Conservation (phyloP, 164 flowering plant genomes). For the Warburgia ugandensis region DNA sequence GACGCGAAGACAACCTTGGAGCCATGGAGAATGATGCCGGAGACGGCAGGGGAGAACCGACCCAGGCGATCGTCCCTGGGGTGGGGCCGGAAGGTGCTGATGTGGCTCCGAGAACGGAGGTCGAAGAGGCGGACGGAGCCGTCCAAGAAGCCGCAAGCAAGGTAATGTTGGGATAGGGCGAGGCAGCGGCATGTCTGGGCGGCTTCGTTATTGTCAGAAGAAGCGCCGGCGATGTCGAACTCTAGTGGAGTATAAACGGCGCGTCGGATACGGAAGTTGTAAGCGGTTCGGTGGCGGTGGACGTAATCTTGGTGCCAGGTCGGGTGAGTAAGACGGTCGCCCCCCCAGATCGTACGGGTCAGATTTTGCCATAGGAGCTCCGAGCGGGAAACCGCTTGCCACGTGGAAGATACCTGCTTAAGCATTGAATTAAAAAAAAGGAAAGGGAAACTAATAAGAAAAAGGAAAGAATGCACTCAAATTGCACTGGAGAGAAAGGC, state of each 20-base stretch:
- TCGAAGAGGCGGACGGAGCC: slow-evolving; percentile 71
- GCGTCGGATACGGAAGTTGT: slow-evolving; percentile 39
- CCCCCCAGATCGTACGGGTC: slow-evolving; percentile 50
- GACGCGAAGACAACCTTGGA: slow-evolving; percentile 56
- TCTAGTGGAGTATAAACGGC: slow-evolving; percentile 32
- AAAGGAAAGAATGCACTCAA: too few species aligned
- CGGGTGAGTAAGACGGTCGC: slow-evolving; percentile 23
- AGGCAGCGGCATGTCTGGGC: slow-evolving; percentile 56
- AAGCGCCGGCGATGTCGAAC: slow-evolving; percentile 23
- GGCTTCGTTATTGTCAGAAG: slow-evolving; percentile 20
- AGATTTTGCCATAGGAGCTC: slow-evolving; percentile 64
- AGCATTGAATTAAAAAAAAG: too few species aligned
- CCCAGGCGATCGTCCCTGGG: slow-evolving; percentile 58
- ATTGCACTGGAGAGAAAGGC: not conserved
- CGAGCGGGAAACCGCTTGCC: slow-evolving; percentile 74
- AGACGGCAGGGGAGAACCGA: slow-evolving; percentile 53
- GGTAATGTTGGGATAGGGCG: slow-evolving; percentile 50
- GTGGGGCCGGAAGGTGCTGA: slow-evolving; percentile 40
- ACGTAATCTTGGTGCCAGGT: slow-evolving; percentile 75
- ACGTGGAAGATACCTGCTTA: slow-evolving; percentile 77
- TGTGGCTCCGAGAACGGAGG: slow-evolving; percentile 33
- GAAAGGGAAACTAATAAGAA: too few species aligned
- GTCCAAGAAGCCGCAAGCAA: slow-evolving; percentile 74
- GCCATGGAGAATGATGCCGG: slow-evolving; percentile 52
- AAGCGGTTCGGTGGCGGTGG: slow-evolving; percentile 49